Percentiles rank a stretch among this genome's conserved stretches.
These are phyloP conservation scores for Teratosphaeria nubilosa DNA, from an alignment of 2,329 filamentous ascomycete species.

Conservation along the genomic window DNA sequence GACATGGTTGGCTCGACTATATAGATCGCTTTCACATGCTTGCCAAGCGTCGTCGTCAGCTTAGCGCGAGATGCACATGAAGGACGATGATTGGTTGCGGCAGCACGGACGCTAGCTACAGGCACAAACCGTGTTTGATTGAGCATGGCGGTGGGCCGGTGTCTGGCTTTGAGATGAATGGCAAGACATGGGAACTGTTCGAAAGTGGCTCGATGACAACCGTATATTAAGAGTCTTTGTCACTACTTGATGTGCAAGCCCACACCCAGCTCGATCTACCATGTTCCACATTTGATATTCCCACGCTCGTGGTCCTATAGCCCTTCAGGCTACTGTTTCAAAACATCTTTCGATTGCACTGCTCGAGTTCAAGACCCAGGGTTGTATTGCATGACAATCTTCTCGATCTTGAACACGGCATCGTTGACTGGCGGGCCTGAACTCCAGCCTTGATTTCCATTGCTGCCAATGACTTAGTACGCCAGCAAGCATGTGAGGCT, in stretches of 20 bases:
- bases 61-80: background rate
- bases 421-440: slow-evolving; percentile 14
- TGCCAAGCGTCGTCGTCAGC: background rate
- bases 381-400: slow-evolving; percentile 16
- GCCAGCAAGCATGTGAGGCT: background rate
- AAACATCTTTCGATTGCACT: too few species aligned
- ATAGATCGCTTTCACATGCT: background rate
- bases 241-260: too few species aligned
- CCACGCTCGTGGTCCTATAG: too few species aligned
- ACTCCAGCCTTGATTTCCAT: slow-evolving; percentile 12
- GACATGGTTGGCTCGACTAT: background rate
- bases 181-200: too few species aligned
- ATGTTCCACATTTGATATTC: too few species aligned
- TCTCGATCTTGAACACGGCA: slow-evolving; percentile 14
- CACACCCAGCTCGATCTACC: too few species aligned
- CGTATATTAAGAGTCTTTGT: too few species aligned
- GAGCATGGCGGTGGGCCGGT: background rate
- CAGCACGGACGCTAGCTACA: background rate
- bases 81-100: background rate
- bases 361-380: background rate
- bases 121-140: too few species aligned
- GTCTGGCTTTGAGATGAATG: too few species aligned
- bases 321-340: too few species aligned
- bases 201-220: too few species aligned
- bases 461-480: slow-evolving; percentile 1